These are phyloP conservation scores for Mortierella sp. DNA, from an alignment of 371 early-diverging fungal species.

Conservation along the genomic window DNA sequence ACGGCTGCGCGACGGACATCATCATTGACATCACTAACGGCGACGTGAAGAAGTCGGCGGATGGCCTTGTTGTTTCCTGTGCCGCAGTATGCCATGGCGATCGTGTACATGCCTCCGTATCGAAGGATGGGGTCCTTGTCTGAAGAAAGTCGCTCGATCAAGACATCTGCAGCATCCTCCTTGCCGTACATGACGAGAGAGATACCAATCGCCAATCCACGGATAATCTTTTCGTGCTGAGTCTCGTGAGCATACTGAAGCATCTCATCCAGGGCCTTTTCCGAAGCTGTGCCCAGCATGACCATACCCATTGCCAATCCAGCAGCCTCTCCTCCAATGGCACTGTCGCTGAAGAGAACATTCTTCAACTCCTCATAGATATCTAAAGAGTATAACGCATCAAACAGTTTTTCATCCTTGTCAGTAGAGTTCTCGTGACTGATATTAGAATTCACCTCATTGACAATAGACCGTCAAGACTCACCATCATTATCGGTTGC, in stretches of 20 bases:
- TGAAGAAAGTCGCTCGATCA: constrained; percentile 82
- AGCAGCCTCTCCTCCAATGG: constrained; percentile 98
- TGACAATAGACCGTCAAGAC: not conserved
- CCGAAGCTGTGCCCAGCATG: constrained; percentile 93
- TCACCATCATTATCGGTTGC: constrained; percentile 87
- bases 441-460: no score
- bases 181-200: constrained; percentile 96
- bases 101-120: constrained; percentile 95
- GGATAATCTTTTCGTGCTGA: constrained; percentile 98
- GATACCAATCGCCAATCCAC: constrained; percentile 94
- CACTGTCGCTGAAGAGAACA: constrained; percentile 91
- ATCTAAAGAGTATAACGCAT: constrained; percentile 47
- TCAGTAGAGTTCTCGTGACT: no score
- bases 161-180: constrained; percentile 90
- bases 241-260: constrained; percentile 96
- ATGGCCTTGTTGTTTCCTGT: constrained; percentile 98
- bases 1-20: constrained; percentile 99
- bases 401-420: not conserved
- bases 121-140: constrained; percentile 97
- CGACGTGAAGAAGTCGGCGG: constrained; percentile 92
- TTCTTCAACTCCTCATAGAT: constrained; percentile 89
- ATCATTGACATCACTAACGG: constrained; percentile 98
- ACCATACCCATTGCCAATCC: constrained; percentile 98
- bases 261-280: constrained; percentile 91
- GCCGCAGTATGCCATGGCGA: constrained; percentile 98